Percentiles rank a stretch among this genome's conserved stretches.
phyloP scores from a whole-genome alignment of 805 yeast species.

The Lachancea lanzarotensis region DNA sequence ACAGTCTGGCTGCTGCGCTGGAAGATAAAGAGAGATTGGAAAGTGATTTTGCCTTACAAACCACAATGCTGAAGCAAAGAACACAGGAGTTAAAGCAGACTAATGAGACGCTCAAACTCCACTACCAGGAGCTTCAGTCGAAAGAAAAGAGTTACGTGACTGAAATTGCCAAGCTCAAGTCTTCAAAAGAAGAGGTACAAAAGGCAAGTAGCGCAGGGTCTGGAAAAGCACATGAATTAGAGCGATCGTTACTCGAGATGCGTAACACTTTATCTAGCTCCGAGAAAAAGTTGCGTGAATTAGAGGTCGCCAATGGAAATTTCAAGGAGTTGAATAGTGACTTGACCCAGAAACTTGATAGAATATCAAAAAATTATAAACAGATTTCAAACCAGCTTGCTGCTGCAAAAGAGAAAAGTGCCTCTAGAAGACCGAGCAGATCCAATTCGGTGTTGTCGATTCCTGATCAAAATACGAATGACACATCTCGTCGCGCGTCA shows the following conservation, averaged over 20 bases:
- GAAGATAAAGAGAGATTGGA: constrained; percentile 64
- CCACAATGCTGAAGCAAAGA: constrained; percentile 58
- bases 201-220: constrained; percentile 21
- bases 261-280: constrained; percentile 47
- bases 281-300: constrained; percentile 47
- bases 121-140: constrained; percentile 31
- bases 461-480: constrained; percentile 11
- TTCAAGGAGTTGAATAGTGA: constrained; percentile 62
- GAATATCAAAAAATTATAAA: constrained; percentile 65
- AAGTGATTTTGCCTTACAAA: constrained; percentile 40
- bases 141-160: constrained; percentile 32
- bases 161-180: constrained; percentile 14
- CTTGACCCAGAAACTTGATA: constrained; percentile 55
- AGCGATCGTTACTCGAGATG: constrained; percentile 34
- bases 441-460: constrained; percentile 34
- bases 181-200: constrained; percentile 27
- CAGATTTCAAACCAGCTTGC: constrained; percentile 53
- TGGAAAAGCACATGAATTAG: constrained; percentile 30
- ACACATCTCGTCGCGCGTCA: constrained; percentile 16
- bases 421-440: constrained; percentile 30
- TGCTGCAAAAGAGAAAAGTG: constrained; percentile 35
- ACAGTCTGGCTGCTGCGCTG: constrained; percentile 41
- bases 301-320: constrained; percentile 46
- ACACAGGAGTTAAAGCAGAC: constrained; percentile 52
- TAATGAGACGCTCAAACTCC: constrained; percentile 36